Base-by-base conservation (phyloP, 352 stramenopile genomes). In the Paralagenidium karlingii region DNA sequence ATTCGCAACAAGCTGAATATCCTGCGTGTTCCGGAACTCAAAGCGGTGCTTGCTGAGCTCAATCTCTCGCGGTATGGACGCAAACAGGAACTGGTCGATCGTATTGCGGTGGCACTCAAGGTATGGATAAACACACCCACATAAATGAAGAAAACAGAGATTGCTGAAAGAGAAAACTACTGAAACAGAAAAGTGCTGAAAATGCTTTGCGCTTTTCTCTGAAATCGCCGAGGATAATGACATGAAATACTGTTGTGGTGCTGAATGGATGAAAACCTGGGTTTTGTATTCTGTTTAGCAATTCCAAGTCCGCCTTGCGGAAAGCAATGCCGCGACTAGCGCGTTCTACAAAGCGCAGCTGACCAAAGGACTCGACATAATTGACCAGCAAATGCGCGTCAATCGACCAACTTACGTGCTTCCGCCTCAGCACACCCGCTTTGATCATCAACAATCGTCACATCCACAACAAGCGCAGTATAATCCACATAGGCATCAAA, bases 1-100 rank as follows among this genome's bases (percentile, higher is more conserved):
- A 57, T 87, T 25, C 74, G 70, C 39, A 10, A 45, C 18, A 59
- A 61, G 30, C 64, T 85, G 28, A 61, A 64, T 40, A 43, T 53
- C 47, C 55, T 88, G 44, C 75, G 70, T 25, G 64, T 90, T 41
- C 70, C 68, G 18, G 73, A 90, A 53, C 60, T 90, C 50, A 71
- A 76, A 51, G 62, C 66, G 53, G 57, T 90, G 38, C 59, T 86
- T 21, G 57, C 63, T 40, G 60, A 73, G 40, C 54, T 90, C 30
- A 83, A 78, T 34, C 47, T 90, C 38, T 45, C 63, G 47, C 71
- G 68, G 31, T 80, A 67, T 4, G 76, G 76, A 12, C 70, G 67
- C 47, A 90, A 90, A 49, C 64, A 61, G 30, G 76, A 90, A 41
- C 63, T 90, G 32, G 68, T 87, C 22, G 70, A 85, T 29, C 71